Conservation (phyloP, 768 basidiomycete genomes). For the Russula olivacea region DNA sequence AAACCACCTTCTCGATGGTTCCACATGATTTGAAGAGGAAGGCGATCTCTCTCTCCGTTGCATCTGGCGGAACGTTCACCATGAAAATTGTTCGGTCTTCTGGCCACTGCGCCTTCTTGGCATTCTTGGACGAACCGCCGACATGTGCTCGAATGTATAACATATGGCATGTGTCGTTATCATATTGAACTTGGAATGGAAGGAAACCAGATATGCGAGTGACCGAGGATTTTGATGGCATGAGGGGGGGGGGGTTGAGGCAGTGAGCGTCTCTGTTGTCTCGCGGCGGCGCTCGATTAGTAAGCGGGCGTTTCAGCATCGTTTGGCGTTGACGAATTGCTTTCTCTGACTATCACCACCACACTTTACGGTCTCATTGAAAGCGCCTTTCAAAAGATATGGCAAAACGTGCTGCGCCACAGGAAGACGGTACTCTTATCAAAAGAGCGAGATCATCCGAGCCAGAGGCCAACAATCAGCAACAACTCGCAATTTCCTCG, state of each 20-base stretch:
- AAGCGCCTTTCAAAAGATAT: slow-evolving; percentile 33
- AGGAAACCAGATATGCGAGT: slow-evolving; percentile 42
- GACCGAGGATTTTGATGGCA: not conserved
- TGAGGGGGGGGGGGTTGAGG: too few relatives aligned
- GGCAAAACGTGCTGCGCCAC: slow-evolving; percentile 68
- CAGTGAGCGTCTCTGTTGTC: too few relatives aligned
- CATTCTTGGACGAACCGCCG: slow-evolving; percentile 35
- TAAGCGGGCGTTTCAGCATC: not conserved
- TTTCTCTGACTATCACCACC: not conserved
- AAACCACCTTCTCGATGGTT: slow-evolving; percentile 67
- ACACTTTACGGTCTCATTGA: not conserved
- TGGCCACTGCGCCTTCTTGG: slow-evolving; percentile 33
- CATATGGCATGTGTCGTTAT: slow-evolving; percentile 50
- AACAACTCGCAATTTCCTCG: slow-evolving; percentile 75
- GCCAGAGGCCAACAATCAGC: slow-evolving; percentile 44
- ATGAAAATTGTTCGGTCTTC: slow-evolving; percentile 77
- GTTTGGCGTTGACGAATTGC: not conserved
- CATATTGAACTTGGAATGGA: slow-evolving; percentile 40
- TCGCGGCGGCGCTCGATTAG: not conserved
- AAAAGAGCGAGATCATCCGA: slow-evolving; percentile 54
- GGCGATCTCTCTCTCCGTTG: slow-evolving; percentile 73
- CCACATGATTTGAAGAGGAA: slow-evolving; percentile 74
- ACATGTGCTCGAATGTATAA: slow-evolving; percentile 72
- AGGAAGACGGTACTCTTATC: slow-evolving; percentile 48
- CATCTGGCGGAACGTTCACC: slow-evolving; percentile 84